Percentiles rank a stretch among this genome's conserved stretches.
Evolutionary conservation across 805 yeast species (phyloP).

Genomic region (Yamadazyma sp.): DNA sequence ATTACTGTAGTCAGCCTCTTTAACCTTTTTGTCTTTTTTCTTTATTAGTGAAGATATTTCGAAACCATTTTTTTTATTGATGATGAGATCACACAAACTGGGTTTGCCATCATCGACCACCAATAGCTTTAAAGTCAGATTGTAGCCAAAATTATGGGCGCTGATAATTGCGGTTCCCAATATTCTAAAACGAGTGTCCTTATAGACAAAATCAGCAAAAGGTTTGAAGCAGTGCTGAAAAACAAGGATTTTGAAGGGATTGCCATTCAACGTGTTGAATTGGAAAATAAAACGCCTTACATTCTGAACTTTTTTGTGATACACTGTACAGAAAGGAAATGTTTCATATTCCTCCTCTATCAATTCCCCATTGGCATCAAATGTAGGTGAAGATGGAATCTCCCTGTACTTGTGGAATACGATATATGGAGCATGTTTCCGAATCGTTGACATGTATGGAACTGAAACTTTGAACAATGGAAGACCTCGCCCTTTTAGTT

Average conservation of each 20-base stretch:
- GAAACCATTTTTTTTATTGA: conserved; percentile 29
- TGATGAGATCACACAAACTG: conserved; percentile 34
- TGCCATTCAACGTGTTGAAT: conserved; percentile 22
- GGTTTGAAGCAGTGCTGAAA: conserved; percentile 39
- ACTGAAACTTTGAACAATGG: conserved; percentile 36
- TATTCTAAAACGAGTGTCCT: conserved; percentile 37
- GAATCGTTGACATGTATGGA: conserved; percentile 37
- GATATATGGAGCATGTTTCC: conserved; percentile 36
- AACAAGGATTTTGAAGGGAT: conserved; percentile 26
- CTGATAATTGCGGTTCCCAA: conserved; percentile 35
- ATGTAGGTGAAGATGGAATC: conserved; percentile 20
- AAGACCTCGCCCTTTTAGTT: conserved; percentile 33
- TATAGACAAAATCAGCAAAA: conserved; percentile 39
- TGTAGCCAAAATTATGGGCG: conserved; percentile 29
- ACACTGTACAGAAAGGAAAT: conserved; percentile 33
- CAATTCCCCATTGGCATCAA: conserved; percentile 17
- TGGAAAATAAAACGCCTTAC: conserved; percentile 30
- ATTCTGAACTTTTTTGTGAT: conserved; percentile 26
- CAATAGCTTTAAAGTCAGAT: conserved; percentile 33
- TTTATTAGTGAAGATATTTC: conserved; percentile 17
- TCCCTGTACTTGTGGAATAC: conserved; percentile 33
- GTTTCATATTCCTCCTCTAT: conserved; percentile 30
- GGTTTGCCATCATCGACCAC: conserved; percentile 36
- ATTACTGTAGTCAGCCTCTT: conserved; percentile 5
- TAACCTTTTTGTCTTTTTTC: conserved; percentile 6